Evolutionary conservation across 1,139 yeast species (phyloP).

Genomic region (Scheffersomyces stambukii): DNA sequence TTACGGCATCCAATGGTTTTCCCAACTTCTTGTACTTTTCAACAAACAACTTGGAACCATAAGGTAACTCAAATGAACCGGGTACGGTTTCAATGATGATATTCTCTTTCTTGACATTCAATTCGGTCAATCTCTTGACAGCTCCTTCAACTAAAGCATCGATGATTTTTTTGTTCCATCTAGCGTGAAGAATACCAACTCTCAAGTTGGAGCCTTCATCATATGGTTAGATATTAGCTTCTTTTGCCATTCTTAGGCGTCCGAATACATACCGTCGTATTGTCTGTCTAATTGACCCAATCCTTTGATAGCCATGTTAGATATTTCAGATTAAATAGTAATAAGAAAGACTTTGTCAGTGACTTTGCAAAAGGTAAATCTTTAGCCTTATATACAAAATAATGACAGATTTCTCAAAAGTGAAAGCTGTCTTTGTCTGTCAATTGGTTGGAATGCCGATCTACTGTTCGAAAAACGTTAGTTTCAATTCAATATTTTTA

Average conservation of each 20-base stretch:
- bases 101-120: slow-evolving; percentile 74
- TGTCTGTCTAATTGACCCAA: slow-evolving; percentile 67
- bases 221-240: neutral
- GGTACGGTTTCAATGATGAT: slow-evolving; percentile 84
- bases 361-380: too few relatives aligned
- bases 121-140: slow-evolving; percentile 47
- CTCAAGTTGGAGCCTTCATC: slow-evolving; percentile 51
- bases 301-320: slow-evolving; percentile 72
- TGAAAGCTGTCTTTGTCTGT: too few relatives aligned
- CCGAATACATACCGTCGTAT: slow-evolving; percentile 57
- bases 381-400: too few relatives aligned
- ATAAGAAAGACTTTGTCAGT: slow-evolving; percentile 1
- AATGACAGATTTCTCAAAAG: too few relatives aligned
- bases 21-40: slow-evolving; percentile 43
- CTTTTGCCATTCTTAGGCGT: too few relatives aligned
- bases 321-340: neutral
- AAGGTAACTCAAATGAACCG: slow-evolving; percentile 92
- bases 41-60: slow-evolving; percentile 57
- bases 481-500: too few relatives aligned
- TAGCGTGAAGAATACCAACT: slow-evolving; percentile 87
- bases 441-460: too few relatives aligned
- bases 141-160: slow-evolving; percentile 82
- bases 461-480: too few relatives aligned
- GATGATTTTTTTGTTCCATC: slow-evolving; percentile 85
- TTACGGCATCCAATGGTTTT: slow-evolving; percentile 72